Conservation (phyloP, 2,329 filamentous ascomycete genomes). For the Fusarium sp. region DNA sequence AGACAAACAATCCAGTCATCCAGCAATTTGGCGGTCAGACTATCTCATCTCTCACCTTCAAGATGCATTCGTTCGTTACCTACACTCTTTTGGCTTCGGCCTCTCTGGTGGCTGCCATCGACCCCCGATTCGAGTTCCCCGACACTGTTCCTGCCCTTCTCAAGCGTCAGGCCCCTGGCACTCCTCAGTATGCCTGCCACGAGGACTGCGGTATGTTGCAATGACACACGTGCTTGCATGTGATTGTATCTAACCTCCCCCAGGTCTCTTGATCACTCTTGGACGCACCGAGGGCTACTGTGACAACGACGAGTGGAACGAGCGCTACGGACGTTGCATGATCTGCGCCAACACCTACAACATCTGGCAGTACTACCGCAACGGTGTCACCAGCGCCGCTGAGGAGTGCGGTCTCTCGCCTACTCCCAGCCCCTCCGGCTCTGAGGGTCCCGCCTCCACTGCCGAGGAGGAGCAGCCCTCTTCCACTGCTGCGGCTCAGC, state of each 20-base stretch:
- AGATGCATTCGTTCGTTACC: conserved; percentile 28
- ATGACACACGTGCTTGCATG: neutral
- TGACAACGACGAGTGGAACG: conserved; percentile 52
- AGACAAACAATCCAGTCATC: neutral
- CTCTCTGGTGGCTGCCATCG: conserved; percentile 20
- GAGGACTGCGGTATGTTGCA: conserved; percentile 57
- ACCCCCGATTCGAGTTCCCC: conserved; percentile 49
- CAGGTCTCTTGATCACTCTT: conserved; percentile 48
- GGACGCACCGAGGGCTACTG: conserved; percentile 52
- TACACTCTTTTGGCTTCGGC: conserved; percentile 39
- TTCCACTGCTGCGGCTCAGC: neutral
- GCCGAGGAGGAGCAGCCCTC: neutral
- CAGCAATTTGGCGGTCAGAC: neutral
- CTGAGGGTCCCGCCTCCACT: conserved; percentile 5
- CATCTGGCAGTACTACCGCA: conserved; percentile 60
- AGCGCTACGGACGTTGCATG: conserved; percentile 56
- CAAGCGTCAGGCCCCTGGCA: conserved; percentile 58
- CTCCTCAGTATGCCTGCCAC: conserved; percentile 59
- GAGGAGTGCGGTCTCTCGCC: conserved; percentile 43
- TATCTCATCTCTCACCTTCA: conserved; percentile 7
- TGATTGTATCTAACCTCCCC: neutral
- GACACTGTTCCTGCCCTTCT: conserved; percentile 43
- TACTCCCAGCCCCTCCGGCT: conserved; percentile 30
- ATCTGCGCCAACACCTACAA: conserved; percentile 56
- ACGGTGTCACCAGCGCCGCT: conserved; percentile 49